A percentile compares a stretch with the other conserved stretches of the same genome.
Evolutionary conservation across 106 monocot species (phyloP).

Genomic region (Allium fistulosum): DNA sequence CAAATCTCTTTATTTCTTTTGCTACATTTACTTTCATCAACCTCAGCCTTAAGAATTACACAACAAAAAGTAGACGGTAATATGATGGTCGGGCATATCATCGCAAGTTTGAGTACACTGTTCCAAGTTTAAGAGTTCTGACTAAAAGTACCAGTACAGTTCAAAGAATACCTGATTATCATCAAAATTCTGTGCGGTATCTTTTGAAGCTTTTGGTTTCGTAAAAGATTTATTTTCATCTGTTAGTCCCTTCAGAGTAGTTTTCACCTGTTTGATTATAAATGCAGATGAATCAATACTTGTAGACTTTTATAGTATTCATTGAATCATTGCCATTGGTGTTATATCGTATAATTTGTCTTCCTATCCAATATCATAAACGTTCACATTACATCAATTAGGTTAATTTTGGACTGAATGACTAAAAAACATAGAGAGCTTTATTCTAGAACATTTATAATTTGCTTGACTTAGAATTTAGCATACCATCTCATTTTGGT

Average conservation of each 20-base stretch:
- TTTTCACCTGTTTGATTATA: slow-evolving; percentile 35
- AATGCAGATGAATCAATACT: background rate
- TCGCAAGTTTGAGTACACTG: too few species aligned
- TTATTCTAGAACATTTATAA: background rate
- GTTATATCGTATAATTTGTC: background rate
- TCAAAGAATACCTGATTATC: slow-evolving; percentile 29
- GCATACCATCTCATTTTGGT: slow-evolving; percentile 72
- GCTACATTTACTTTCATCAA: slow-evolving; percentile 28
- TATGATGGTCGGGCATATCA: background rate
- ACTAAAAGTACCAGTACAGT: too few species aligned
- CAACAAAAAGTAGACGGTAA: background rate
- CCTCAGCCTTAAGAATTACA: slow-evolving; percentile 12
- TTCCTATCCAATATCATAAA: background rate
- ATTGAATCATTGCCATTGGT: too few species aligned
- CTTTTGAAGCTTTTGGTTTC: slow-evolving; percentile 46
- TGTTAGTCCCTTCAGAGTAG: slow-evolving; percentile 27
- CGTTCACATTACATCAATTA: background rate
- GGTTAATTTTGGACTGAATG: background rate
- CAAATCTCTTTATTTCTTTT: slow-evolving; percentile 21
- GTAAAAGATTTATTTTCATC: slow-evolving; percentile 46
- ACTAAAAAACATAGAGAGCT: background rate
- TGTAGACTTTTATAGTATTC: too few species aligned
- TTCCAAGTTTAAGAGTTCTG: too few species aligned
- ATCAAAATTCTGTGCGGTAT: slow-evolving; percentile 21
- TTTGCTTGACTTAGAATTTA: background rate